Evolutionary conservation across 768 basidiomycete species (phyloP).

Genomic region (Hericium alpestre): DNA sequence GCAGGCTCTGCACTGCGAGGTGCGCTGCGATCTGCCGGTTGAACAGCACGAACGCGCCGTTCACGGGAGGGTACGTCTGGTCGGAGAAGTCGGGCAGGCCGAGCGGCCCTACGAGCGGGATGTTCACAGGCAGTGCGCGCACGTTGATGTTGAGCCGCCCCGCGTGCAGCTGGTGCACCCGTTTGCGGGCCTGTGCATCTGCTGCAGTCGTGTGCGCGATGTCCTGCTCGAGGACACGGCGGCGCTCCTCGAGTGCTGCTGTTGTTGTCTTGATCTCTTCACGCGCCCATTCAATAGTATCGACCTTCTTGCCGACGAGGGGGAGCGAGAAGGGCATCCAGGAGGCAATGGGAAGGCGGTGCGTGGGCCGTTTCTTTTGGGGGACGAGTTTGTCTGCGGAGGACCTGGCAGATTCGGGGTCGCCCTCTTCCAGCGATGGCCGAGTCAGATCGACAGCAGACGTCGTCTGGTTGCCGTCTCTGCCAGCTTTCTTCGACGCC

Average conservation of each 20-base stretch:
- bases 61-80: constrained; percentile 24
- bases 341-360: constrained; percentile 50
- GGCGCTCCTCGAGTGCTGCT: constrained; percentile 15
- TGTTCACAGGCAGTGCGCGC: constrained; percentile 3
- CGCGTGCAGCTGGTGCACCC: constrained; percentile 11
- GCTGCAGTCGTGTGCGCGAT: constrained; percentile 15
- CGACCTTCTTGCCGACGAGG: constrained; percentile 79
- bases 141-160: constrained; percentile 15
- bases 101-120: constrained; percentile 8
- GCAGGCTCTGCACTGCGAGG: constrained; percentile 63
- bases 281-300: constrained; percentile 85
- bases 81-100: constrained; percentile 11
- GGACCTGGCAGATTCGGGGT: constrained; percentile 19
- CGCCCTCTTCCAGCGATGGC: constrained; percentile 10
- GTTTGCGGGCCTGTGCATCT: constrained; percentile 11
- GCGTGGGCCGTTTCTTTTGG: constrained; percentile 61
- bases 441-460: not conserved
- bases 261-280: constrained; percentile 50
- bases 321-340: constrained; percentile 44
- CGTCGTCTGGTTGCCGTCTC: not conserved
- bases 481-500: constrained; percentile 17
- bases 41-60: constrained; percentile 82
- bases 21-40: constrained; percentile 89
- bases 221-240: constrained; percentile 20
- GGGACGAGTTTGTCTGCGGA: constrained; percentile 48